Conservation (phyloP, 2,329 filamentous ascomycete genomes). For the Emericellopsis atlantica region DNA sequence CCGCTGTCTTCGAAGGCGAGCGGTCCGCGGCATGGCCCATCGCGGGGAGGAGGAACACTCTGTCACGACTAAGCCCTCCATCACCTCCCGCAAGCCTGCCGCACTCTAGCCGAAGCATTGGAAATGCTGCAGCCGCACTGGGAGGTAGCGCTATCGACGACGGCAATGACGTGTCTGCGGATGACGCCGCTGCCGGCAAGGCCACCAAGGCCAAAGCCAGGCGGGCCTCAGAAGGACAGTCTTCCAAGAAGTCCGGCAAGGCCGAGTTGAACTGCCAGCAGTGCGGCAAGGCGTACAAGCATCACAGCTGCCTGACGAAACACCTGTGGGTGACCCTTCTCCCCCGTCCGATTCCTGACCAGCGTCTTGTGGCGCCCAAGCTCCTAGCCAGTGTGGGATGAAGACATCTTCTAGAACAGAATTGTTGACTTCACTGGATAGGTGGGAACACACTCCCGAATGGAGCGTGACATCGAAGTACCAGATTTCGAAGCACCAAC, state of each 20-base stretch:
- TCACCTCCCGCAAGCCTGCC: constrained; percentile 31
- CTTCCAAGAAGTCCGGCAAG: constrained; percentile 70
- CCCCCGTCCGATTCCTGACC: neutral
- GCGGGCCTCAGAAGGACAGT: constrained; percentile 77
- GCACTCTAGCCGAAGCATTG: constrained; percentile 2
- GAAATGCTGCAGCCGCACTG: constrained; percentile 26
- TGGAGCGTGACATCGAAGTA: constrained; percentile 96
- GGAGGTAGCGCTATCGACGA: constrained; percentile 56
- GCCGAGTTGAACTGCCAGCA: constrained; percentile 91
- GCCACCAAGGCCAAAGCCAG: constrained; percentile 36
- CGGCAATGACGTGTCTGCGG: constrained; percentile 42
- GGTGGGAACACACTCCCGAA: constrained; percentile 98
- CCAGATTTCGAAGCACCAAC: constrained; percentile 97
- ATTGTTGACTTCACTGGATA: constrained; percentile 26
- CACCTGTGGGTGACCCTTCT: constrained; percentile 86
- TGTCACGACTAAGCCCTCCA: constrained; percentile 55
- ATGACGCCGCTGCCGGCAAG: constrained; percentile 35
- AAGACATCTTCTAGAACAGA: constrained; percentile 3
- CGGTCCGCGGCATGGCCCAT: constrained; percentile 44
- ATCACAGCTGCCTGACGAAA: constrained; percentile 99
- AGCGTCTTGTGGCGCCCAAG: neutral
- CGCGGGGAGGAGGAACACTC: constrained; percentile 34
- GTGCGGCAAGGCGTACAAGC: constrained; percentile 99
- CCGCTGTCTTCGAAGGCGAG: constrained; percentile 55
- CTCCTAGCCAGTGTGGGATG: constrained; percentile 3